Evolutionary conservation across 2,329 filamentous ascomycete genomes (phyloP), one percentile per base, ranked within the genome.

Genomic region (Nannizziopsis arthrosporioides): DNA sequence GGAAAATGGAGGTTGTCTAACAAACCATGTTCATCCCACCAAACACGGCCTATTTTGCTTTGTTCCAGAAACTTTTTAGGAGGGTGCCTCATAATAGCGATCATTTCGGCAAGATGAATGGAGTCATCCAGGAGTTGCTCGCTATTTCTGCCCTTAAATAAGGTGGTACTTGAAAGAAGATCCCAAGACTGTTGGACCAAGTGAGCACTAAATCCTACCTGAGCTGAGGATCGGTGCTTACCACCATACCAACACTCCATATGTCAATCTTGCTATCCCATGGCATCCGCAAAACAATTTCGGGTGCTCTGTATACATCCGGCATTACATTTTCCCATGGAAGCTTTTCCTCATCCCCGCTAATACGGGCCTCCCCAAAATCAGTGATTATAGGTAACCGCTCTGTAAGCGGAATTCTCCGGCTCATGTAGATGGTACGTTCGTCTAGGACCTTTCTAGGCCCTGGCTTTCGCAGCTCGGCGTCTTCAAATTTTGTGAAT

Each of bases 191-290:
- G 48, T n/a, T 11, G 10, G 12, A 12, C 6, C 18, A 18, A 37
- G 48, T 15, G n/a, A 14, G 11, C 2, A 42, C 9, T 46, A 11
- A 31, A 17, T n/a, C 31, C n/a, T 9, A 38, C 19, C 6, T 4
- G 18, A 31, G 31, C 14, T 38, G 12, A 1, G 9, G 18, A 15
- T 11, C 5, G 6, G 10, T 15, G 18, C 54, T 32, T 53, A 57
- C 56, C 51, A 59, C 51, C 12, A 53, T 44, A 14, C 53, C 58
- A 34, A 59, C 46, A 37, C 50, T 53, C 58, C 58, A 61, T 8
- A 60, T 55, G 44, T 60, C 58, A 38, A 57, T 49, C 32, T 52
- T 52, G 3, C 43, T 42, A 19, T 53, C 54, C 58, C 57, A 61
- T 22, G 50, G 35, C 53, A 59, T 60, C 2, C 51, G 47, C 10